A percentile compares a stretch with the other conserved stretches of the same genome.
Conservation (phyloP, 2,329 filamentous ascomycete species). For the Trichoderma sp. region DNA sequence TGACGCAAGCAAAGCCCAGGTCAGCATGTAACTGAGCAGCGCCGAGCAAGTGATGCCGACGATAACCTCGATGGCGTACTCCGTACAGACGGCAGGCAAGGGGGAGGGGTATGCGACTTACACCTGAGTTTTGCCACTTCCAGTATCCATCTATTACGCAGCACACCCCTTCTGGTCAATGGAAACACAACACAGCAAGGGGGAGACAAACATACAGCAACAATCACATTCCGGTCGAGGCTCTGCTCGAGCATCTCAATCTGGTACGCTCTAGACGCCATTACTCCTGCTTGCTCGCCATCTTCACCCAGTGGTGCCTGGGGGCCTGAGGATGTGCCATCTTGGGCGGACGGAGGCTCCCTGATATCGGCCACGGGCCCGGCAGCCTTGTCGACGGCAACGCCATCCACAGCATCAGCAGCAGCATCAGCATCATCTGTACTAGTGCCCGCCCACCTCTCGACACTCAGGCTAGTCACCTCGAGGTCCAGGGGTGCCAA, state of each 20-base stretch:
- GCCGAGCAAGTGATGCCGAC: background rate
- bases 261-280: conserved; percentile 62
- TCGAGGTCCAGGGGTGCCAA: background rate
- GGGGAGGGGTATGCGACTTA: conserved; percentile 40
- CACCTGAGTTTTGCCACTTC: conserved; percentile 76
- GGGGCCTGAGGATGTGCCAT: conserved; percentile 2
- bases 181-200: background rate
- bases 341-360: conserved; percentile 10
- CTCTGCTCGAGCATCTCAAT: conserved; percentile 72
- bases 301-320: conserved; percentile 8
- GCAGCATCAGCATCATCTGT: background rate
- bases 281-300: conserved; percentile 25
- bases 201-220: conserved; percentile 52
- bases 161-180: background rate
- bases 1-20: conserved; percentile 36
- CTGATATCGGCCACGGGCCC: background rate
- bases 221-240: conserved; percentile 65
- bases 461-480: background rate
- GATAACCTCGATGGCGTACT: background rate
- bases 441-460: background rate
- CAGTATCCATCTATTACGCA: conserved; percentile 70
- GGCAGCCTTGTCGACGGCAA: background rate
- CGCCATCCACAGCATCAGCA: background rate
- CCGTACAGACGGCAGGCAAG: background rate
- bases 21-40: background rate